These are phyloP conservation scores for Agastache rugosa DNA, from an alignment of 257 asterid genomes.

Conservation along the genomic window DNA sequence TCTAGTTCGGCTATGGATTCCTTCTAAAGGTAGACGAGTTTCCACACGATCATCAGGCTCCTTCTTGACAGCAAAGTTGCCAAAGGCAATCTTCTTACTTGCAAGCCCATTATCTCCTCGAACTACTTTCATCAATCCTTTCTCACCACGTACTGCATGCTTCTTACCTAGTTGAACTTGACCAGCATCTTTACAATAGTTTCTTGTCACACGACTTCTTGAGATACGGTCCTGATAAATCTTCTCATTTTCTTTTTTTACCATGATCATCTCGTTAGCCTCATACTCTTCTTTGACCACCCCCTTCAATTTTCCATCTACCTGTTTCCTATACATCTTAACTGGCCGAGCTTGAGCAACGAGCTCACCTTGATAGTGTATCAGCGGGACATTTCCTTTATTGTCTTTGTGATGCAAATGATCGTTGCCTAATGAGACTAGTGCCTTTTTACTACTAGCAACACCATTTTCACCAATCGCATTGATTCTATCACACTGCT, in stretches of 20 bases:
- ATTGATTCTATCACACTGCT: neutral
- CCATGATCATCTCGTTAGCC: slow-evolving; percentile 3
- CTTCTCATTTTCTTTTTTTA: neutral
- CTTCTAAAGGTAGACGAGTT: neutral
- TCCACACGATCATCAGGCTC: neutral
- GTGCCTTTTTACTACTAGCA: neutral
- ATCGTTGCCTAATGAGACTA: neutral
- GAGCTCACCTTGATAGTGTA: neutral
- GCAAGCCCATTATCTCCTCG: neutral
- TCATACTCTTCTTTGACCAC: neutral
- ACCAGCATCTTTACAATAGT: neutral
- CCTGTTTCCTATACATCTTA: neutral
- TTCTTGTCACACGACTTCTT: neutral
- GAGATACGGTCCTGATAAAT: neutral
- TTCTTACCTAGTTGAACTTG: slow-evolving; percentile 1
- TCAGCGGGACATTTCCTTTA: neutral
- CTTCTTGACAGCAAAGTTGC: neutral
- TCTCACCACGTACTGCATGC: neutral
- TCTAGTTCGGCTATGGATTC: neutral
- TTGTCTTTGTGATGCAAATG: neutral
- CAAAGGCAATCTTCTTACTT: slow-evolving; percentile 4
- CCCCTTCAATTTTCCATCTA: neutral
- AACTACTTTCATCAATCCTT: neutral
- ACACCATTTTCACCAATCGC: neutral
- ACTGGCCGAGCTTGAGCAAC: neutral